Evolutionary conservation across 495 filamentous ascomycete species (phyloP).

Genomic region (Astrothelium subdiscretum): DNA sequence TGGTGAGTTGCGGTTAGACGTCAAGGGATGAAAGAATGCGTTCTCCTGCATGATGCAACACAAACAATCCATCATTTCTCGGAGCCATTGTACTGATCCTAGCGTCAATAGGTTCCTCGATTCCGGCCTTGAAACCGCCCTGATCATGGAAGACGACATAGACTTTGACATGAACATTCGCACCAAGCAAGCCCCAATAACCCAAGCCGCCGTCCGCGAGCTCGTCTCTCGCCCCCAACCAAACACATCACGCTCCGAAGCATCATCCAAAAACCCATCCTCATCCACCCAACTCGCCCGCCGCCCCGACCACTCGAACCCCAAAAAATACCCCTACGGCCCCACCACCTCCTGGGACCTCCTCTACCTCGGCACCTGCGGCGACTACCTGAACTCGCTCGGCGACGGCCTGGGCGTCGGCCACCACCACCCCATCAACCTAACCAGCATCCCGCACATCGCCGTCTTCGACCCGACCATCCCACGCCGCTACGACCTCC

Average conservation of each 20-base stretch:
- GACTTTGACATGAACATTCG: slow-evolving; percentile 35
- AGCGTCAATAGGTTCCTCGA: slow-evolving; percentile 26
- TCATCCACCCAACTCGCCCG: background rate
- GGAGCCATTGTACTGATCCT: background rate
- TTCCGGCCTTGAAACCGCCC: slow-evolving; percentile 32
- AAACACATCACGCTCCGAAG: background rate
- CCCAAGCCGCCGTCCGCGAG: slow-evolving; percentile 18
- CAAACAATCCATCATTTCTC: background rate
- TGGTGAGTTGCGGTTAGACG: slow-evolving; percentile 8
- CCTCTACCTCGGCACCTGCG: slow-evolving; percentile 35
- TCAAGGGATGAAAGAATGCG: background rate
- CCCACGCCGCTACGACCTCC: slow-evolving; percentile 8
- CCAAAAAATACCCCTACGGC: slow-evolving; percentile 11
- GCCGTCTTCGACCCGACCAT: slow-evolving; percentile 17
- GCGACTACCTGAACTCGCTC: slow-evolving; percentile 21
- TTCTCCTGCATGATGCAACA: slow-evolving; percentile 3
- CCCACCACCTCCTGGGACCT: slow-evolving; percentile 31
- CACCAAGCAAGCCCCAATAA: slow-evolving; percentile 22
- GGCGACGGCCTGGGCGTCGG: slow-evolving; percentile 11
- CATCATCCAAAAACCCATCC: background rate
- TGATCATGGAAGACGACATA: slow-evolving; percentile 39
- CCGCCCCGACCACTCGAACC: background rate
- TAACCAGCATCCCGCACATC: slow-evolving; percentile 15
- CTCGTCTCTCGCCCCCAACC: slow-evolving; percentile 1
- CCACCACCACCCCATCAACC: slow-evolving; percentile 12